A percentile compares a stretch with the other conserved stretches of the same genome.
These are phyloP conservation scores for Lizonia empirigonia DNA, from an alignment of 2,329 filamentous ascomycete genomes.

Conservation along the genomic window DNA sequence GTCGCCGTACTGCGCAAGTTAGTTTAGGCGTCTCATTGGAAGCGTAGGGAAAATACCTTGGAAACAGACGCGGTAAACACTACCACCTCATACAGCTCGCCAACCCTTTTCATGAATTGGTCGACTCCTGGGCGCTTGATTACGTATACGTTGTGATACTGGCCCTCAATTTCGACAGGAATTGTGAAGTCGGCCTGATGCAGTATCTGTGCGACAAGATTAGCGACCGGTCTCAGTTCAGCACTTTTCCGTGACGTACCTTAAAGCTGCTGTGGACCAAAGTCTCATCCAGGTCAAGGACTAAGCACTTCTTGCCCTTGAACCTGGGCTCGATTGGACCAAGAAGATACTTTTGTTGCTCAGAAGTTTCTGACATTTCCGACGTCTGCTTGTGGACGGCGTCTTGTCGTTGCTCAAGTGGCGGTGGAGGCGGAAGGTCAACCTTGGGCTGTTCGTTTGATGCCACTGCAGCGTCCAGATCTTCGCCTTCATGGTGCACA, in stretches of 20 bases:
- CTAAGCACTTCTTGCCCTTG: constrained; percentile 88
- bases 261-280: constrained; percentile 99
- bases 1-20: constrained; percentile 77
- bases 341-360: constrained; percentile 71
- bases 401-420: constrained; percentile 53
- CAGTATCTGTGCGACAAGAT: constrained; percentile 69
- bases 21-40: constrained; percentile 6
- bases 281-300: constrained; percentile 95
- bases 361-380: constrained; percentile 49
- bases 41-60: constrained; percentile 65
- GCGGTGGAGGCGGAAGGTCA: constrained; percentile 63
- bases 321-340: constrained; percentile 81
- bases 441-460: constrained; percentile 46
- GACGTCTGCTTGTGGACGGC: constrained; percentile 49
- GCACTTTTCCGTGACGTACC: constrained; percentile 59
- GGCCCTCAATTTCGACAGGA: constrained; percentile 97
- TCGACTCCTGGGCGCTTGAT: constrained; percentile 99
- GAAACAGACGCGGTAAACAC: constrained; percentile 98
- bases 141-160: constrained; percentile 99
- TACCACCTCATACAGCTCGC: constrained; percentile 96
- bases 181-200: constrained; percentile 99
- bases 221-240: constrained; percentile 7
- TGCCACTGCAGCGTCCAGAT: constrained; percentile 27
- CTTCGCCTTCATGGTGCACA: constrained; percentile 49
- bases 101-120: constrained; percentile 97